A percentile compares a stretch with the other conserved stretches of the same genome.
phyloP scores from a whole-genome alignment of 176 grass and related monocot genomes.

The Hsuehochloa calcarea region DNA sequence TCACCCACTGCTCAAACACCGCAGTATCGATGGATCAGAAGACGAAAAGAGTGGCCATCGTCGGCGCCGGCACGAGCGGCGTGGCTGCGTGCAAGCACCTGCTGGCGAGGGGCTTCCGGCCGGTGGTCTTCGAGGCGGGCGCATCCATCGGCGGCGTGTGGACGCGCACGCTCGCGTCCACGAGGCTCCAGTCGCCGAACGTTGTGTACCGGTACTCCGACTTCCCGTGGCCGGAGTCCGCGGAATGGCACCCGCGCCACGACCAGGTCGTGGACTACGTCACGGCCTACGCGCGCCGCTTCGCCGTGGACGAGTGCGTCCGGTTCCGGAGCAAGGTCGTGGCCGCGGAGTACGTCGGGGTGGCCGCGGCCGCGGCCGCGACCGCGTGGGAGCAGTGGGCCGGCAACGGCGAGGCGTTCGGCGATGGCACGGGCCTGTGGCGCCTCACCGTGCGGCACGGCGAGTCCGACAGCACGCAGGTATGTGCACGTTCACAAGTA shows the following conservation, averaged over 20 bases:
- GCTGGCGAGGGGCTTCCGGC: conserved; percentile 54
- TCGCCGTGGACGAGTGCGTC: conserved; percentile 52
- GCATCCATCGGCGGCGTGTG: conserved; percentile 55
- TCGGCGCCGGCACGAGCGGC: conserved; percentile 78
- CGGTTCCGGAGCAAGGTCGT: conserved; percentile 45
- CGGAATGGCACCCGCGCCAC: conserved; percentile 45
- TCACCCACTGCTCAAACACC: neutral
- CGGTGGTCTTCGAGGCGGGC: conserved; percentile 60
- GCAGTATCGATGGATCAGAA: conserved; percentile 25
- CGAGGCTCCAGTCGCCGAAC: conserved; percentile 54
- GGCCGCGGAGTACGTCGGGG: conserved; percentile 40
- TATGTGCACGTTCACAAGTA: neutral
- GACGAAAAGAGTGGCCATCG: conserved; percentile 55
- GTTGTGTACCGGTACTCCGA: conserved; percentile 44
- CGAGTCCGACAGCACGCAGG: conserved; percentile 19
- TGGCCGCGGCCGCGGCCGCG: conserved; percentile 3
- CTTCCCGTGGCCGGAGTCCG: conserved; percentile 68
- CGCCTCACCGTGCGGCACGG: conserved; percentile 23
- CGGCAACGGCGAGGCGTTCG: conserved; percentile 71
- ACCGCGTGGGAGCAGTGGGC: conserved; percentile 52
- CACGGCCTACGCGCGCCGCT: conserved; percentile 64
- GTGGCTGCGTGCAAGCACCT: conserved; percentile 80
- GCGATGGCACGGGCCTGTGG: conserved; percentile 28
- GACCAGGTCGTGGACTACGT: conserved; percentile 61
- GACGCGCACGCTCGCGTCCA: conserved; percentile 57